These are phyloP conservation scores for Globisporangium recalcitrans DNA, from an alignment of 352 stramenopile genomes.

Conservation along the genomic window DNA sequence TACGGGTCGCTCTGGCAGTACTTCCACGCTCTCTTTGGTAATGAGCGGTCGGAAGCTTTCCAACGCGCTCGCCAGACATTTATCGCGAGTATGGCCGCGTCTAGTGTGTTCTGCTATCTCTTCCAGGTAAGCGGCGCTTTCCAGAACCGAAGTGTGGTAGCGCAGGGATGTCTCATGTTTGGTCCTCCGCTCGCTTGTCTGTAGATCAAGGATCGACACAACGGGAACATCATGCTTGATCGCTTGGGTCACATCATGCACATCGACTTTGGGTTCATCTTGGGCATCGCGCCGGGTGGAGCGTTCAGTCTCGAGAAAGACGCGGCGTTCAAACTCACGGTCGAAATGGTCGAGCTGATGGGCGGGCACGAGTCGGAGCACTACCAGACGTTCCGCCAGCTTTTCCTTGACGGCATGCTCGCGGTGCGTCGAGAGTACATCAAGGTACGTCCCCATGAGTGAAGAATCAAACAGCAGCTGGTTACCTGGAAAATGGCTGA, in stretches of 20 bases:
- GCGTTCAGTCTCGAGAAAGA: conserved; percentile 90
- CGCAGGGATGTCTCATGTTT: neutral
- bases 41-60: conserved; percentile 42
- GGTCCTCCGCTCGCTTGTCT: neutral
- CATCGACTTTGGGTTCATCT: conserved; percentile 97
- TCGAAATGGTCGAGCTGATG: conserved; percentile 93
- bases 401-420: conserved; percentile 91
- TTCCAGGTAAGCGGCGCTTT: conserved; percentile 38
- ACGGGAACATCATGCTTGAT: conserved; percentile 96
- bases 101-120: conserved; percentile 92
- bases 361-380: conserved; percentile 63
- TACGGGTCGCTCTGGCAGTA: conserved; percentile 46
- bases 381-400: conserved; percentile 78
- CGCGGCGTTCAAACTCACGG: conserved; percentile 94
- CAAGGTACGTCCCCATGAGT: conserved; percentile 33
- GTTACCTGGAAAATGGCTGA: neutral
- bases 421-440: conserved; percentile 79
- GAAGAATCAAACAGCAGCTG: no score
- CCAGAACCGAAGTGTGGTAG: neutral
- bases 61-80: conserved; percentile 86
- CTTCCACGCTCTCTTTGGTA: conserved; percentile 64
- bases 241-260: conserved; percentile 89
- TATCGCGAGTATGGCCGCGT: conserved; percentile 86
- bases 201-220: conserved; percentile 93
- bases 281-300: conserved; percentile 91